Evolutionary conservation across 1,284 basidiomycete genomes (phyloP).

Genomic region (Sporisorium sorghi): DNA sequence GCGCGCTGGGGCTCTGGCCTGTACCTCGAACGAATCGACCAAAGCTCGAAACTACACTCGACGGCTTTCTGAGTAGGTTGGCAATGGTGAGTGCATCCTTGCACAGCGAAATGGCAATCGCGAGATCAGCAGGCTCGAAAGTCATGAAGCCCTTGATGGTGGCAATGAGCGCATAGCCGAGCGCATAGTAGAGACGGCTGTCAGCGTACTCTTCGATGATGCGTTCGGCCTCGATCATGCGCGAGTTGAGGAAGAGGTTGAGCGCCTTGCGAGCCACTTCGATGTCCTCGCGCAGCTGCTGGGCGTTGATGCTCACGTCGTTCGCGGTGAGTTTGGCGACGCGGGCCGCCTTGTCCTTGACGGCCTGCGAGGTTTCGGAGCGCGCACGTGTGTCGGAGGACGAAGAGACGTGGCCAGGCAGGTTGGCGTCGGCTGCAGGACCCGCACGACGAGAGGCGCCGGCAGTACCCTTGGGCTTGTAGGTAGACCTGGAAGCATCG

Average conservation of each 20-base stretch:
- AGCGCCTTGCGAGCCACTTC: slow-evolving; percentile 55
- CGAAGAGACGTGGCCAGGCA: slow-evolving; percentile 13
- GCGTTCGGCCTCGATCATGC: slow-evolving; percentile 67
- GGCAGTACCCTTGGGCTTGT: slow-evolving; percentile 48
- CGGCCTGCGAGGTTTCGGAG: slow-evolving; percentile 39
- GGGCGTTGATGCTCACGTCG: slow-evolving; percentile 54
- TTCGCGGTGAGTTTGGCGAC: slow-evolving; percentile 55
- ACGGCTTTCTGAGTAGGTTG: slow-evolving; percentile 60
- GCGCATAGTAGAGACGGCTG: slow-evolving; percentile 64
- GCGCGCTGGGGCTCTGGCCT: slow-evolving; percentile 54
- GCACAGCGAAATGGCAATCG: slow-evolving; percentile 66
- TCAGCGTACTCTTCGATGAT: slow-evolving; percentile 62
- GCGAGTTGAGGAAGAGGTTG: slow-evolving; percentile 67
- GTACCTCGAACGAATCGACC: slow-evolving; percentile 66
- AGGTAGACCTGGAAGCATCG: slow-evolving; percentile 12
- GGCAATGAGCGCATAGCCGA: slow-evolving; percentile 65
- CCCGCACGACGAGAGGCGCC: slow-evolving; percentile 50
- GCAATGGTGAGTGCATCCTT: slow-evolving; percentile 65
- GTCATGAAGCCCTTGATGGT: slow-evolving; percentile 70
- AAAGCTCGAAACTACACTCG: slow-evolving; percentile 56
- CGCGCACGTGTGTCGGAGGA: slow-evolving; percentile 49
- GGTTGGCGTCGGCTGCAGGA: background rate
- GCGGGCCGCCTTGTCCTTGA: slow-evolving; percentile 61
- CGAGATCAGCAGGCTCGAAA: slow-evolving; percentile 66
- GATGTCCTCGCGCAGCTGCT: slow-evolving; percentile 59